A percentile compares a stretch with the other conserved stretches of the same genome.
Conservation (phyloP, 345 rosid genomes). For the Salix suchowensis region DNA sequence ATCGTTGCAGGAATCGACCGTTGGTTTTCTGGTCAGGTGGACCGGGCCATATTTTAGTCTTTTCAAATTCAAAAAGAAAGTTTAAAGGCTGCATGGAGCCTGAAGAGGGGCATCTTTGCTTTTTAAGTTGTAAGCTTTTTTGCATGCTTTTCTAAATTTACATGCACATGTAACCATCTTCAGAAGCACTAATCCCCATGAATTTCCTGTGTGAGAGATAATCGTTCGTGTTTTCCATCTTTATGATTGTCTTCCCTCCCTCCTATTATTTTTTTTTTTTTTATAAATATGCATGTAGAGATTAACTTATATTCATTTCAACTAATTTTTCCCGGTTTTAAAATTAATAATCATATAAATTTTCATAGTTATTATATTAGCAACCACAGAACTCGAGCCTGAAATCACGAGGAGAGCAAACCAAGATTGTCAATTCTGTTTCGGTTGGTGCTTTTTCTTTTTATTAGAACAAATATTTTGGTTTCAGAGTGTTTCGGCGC, state of each 20-base stretch:
- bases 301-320: too few relatives aligned
- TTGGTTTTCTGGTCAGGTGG: not conserved
- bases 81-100: not conserved
- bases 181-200: not conserved
- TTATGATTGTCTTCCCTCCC: not conserved
- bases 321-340: too few relatives aligned
- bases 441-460: too few relatives aligned
- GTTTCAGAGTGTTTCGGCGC: accelerated
- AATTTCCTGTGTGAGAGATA: not conserved
- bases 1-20: too few relatives aligned
- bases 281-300: too few relatives aligned
- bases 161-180: not conserved
- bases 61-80: not conserved
- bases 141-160: not conserved
- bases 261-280: too few relatives aligned
- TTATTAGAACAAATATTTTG: too few relatives aligned
- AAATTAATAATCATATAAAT: too few relatives aligned
- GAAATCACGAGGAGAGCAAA: too few relatives aligned
- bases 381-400: accelerated
- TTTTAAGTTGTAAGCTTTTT: not conserved
- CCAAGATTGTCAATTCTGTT: too few relatives aligned
- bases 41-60: not conserved
- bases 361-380: accelerated
- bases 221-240: not conserved
- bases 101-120: not conserved